Evolutionary conservation across 768 basidiomycete species (phyloP), one percentile per base, ranked within the genome.

Genomic region (Roridomyces roridus): DNA sequence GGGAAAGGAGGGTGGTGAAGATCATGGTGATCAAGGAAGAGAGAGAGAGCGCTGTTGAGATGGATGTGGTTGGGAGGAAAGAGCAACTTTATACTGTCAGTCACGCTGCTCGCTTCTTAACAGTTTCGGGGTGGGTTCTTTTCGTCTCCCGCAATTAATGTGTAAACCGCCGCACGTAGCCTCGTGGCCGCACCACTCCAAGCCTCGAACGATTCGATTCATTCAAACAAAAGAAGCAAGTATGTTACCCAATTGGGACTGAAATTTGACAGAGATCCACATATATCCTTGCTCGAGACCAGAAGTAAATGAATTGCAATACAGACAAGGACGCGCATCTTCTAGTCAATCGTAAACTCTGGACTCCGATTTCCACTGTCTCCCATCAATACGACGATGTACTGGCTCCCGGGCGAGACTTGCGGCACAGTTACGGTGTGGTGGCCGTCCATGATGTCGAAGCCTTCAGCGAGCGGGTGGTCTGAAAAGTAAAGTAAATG

Each of bases 321-420:
- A 49, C 51, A 46, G 46, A 17, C 21, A 26, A 31, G 36, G 11
- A 25, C 21, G 15, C 39, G 11, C 39, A 18, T 23, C n/a, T n/a
- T 40, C 29, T 59, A 59, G 40, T 35, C 42, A 41, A 86, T 86
- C 11, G 70, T 75, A 64, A 88, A 87, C 47, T 54, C 3, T 1
- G 76, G 74, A 58, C 79, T 84, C 40, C 60, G 62, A 67, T 88
- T 81, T 25, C 83, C 85, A n/a, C 84, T 85, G 66, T 85, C 81
- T 10, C 85, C 84, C 28, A 85, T 69, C 21, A 85, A 82, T 83
- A 78, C 81, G 47, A 87, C 66, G 49, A 81, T 76, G 59, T 83
- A 88, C 58, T 80, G 65, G 46, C 68, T 48, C 29, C 74, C 59
- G 12, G 69, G 31, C 6, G 53, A 4, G 15, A 81, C 75, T 5